phyloP scores from a whole-genome alignment of 148 eudicot genomes.

The Mesembryanthemum crystallinum region DNA sequence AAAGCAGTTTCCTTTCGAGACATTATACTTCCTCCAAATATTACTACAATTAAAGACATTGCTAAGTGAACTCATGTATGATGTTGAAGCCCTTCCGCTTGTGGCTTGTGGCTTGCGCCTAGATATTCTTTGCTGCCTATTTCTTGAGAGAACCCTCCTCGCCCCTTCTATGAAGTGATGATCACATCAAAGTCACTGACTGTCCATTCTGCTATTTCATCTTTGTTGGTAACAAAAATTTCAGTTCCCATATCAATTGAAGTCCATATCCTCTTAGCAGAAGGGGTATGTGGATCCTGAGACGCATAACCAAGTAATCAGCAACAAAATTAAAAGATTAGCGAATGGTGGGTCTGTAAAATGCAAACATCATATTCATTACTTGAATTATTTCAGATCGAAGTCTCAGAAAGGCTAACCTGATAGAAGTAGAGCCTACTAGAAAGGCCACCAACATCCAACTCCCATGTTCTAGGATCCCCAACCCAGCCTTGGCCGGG shows the following conservation, averaged over 20 bases:
- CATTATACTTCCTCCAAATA: neutral
- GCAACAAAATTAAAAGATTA: too few relatives aligned
- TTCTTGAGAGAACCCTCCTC: neutral
- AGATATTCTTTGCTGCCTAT: neutral
- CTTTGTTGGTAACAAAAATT: conserved; percentile 62
- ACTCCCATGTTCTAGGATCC: conserved; percentile 72
- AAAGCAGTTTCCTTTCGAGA: too few relatives aligned
- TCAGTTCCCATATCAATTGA: conserved; percentile 84
- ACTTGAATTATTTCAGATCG: neutral
- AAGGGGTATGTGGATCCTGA: conserved; percentile 69
- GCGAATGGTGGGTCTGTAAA: too few relatives aligned
- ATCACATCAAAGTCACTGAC: conserved; percentile 66
- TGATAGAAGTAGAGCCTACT: conserved; percentile 78
- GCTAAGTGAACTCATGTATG: neutral
- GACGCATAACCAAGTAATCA: neutral
- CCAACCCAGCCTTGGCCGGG: conserved; percentile 83
- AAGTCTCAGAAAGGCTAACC: conserved; percentile 26
- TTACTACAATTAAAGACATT: neutral
- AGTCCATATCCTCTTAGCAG: conserved; percentile 76
- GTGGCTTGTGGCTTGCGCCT: conserved; percentile 16
- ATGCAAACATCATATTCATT: neutral
- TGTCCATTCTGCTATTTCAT: conserved; percentile 74
- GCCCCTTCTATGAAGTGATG: conserved; percentile 33
- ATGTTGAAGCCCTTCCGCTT: conserved; percentile 20
- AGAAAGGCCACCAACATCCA: conserved; percentile 76